Evolutionary conservation across 2,329 filamentous ascomycete genomes (phyloP), one percentile per base, ranked within the genome.

Genomic region (Apiospora arundinis): DNA sequence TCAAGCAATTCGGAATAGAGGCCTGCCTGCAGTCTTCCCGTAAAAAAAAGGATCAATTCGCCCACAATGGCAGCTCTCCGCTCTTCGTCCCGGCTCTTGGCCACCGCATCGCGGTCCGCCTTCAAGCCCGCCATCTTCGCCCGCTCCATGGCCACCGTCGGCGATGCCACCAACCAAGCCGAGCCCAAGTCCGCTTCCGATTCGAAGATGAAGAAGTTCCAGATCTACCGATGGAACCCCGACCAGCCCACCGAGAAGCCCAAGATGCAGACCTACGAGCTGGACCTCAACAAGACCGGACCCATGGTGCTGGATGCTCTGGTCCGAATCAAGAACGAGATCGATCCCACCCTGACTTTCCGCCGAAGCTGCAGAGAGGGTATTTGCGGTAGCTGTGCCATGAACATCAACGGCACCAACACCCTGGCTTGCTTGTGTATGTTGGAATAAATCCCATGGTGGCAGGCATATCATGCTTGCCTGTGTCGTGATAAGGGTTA

Each of bases 351-450:
- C 65, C 85, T 99, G 80, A 98, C 96, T 70, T 99, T 99, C 89
- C 91, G 96, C 82, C 87, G 96, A 83, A 97, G 93, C 84, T 99
- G 96, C 87, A 90, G 96, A 85, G 96, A 99, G 89, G 96, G 96
- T 78, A 99, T 99, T 80, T 99, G 96, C 82, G 96, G 96, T 77
- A 97, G 94, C 84, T 99, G 96, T 83, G 96, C 96, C 76, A 99
- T 99, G 96, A 99, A 99, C 89, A 98, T 99, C 83, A 97, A 98
- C 83, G 96, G 96, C 83, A 93, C 97, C 80, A 99, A 99, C 88
- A 99, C 96, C 71, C 86, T 99, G 79, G 96, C 96, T 77, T 99
- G 96, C 85, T 87, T 99, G 81, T 99, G 96, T 97, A 93, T 78
- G 93, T 91, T 40, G 56, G 56, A 63, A 48, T 25, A 45, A 16